These are phyloP conservation scores for Aquanectria penicillioides DNA, from an alignment of 2,329 filamentous ascomycete genomes.

Conservation along the genomic window DNA sequence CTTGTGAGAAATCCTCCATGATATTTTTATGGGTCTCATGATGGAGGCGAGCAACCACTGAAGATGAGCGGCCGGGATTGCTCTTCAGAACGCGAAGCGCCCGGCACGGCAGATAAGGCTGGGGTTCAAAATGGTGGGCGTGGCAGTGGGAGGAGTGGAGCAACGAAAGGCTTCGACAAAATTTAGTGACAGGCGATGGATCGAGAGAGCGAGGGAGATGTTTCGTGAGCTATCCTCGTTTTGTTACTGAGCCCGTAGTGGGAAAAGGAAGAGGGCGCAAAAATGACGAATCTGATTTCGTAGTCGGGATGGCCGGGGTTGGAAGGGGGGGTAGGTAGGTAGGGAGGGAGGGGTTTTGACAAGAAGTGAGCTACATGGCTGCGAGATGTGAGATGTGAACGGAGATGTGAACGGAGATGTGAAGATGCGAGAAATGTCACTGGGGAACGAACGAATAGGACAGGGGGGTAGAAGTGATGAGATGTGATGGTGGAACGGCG, in stretches of 20 bases:
- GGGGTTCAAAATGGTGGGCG: background rate
- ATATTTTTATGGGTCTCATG: conserved; percentile 7
- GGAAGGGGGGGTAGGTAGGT: background rate
- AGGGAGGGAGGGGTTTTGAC: background rate
- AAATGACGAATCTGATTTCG: conserved; percentile 3
- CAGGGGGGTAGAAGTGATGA: too few species aligned
- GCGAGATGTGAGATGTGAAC: too few species aligned
- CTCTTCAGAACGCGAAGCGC: conserved; percentile 11
- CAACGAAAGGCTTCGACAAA: too few species aligned
- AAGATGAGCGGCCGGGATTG: conserved; percentile 6
- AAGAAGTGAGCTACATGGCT: too few species aligned
- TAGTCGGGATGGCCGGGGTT: background rate
- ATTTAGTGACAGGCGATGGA: conserved; percentile 1
- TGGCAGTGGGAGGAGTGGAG: conserved; percentile 1
- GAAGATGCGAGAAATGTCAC: too few species aligned
- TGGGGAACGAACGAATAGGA: too few species aligned
- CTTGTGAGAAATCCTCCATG: conserved; percentile 7
- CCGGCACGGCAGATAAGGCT: conserved; percentile 18
- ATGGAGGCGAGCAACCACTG: conserved; percentile 11
- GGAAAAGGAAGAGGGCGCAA: background rate
- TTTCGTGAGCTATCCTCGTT: too few species aligned
- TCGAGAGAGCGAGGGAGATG: too few species aligned
- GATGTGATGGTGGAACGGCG: too few species aligned
- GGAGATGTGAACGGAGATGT: too few species aligned
- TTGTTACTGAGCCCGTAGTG: conserved; percentile 5